Evolutionary conservation across 331 rosid species (phyloP).

Genomic region (Quercus phellos): DNA sequence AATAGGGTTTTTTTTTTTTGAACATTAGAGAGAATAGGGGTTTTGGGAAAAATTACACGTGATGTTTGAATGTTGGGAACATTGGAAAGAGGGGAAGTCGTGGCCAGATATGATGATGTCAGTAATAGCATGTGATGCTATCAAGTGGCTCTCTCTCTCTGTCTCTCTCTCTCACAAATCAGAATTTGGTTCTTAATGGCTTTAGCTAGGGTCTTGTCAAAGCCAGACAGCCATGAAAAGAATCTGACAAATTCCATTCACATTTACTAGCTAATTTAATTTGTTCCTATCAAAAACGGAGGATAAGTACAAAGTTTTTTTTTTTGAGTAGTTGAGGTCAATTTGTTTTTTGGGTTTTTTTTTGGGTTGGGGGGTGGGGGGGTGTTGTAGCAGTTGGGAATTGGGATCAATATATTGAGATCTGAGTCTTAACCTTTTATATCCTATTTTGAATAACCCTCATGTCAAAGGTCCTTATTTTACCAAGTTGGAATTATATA

Average conservation of each 20-base stretch:
- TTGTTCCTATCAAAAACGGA: neutral
- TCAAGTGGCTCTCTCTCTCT: constrained; percentile 38
- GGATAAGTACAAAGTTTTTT: constrained; percentile 25
- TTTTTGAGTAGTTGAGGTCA: constrained; percentile 17
- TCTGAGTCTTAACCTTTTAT: constrained; percentile 26
- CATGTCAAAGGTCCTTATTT: constrained; percentile 5
- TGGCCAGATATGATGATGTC: constrained; percentile 68
- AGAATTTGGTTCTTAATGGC: constrained; percentile 21
- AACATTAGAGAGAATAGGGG: neutral
- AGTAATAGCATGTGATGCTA: constrained; percentile 60
- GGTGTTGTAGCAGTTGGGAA: too few species aligned
- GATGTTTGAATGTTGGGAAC: constrained; percentile 70
- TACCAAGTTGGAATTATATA: too few species aligned
- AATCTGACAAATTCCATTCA: constrained; percentile 36
- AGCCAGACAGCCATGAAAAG: constrained; percentile 23
- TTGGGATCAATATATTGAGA: constrained; percentile 11
- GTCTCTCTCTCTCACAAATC: constrained; percentile 13
- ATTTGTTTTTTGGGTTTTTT: neutral
- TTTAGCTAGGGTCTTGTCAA: constrained; percentile 12
- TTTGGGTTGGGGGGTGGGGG: too few species aligned
- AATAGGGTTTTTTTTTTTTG: neutral
- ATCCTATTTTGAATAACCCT: constrained; percentile 24
- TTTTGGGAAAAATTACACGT: constrained; percentile 20
- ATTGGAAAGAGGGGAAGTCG: constrained; percentile 41
- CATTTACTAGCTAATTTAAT: constrained; percentile 11